Evolutionary conservation across 306 rosid species (phyloP).

Genomic region (Dalbergia cultrata): DNA sequence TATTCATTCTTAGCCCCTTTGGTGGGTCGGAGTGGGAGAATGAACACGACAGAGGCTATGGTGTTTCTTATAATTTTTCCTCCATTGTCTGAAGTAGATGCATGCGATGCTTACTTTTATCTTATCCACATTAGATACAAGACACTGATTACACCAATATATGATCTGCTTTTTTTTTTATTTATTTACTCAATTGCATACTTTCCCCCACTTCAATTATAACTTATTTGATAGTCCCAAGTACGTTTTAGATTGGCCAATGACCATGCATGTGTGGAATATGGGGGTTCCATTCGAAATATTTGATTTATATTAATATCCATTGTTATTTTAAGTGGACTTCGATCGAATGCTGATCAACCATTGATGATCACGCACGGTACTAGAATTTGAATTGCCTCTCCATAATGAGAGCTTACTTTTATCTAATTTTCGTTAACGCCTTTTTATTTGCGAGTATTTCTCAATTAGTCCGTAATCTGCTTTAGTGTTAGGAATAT

Average conservation of each 20-base stretch:
- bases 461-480: neutral
- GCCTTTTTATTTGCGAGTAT: neutral
- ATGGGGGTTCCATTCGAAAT: too few species aligned
- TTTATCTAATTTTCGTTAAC: neutral
- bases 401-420: neutral
- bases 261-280: slow-evolving; percentile 11
- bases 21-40: neutral
- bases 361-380: neutral
- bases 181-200: neutral
- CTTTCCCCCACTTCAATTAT: neutral
- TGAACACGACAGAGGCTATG: neutral
- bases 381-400: neutral
- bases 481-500: neutral
- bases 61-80: slow-evolving; percentile 37
- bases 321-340: too few species aligned
- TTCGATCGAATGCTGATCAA: too few species aligned
- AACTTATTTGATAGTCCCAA: neutral
- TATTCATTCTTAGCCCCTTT: neutral
- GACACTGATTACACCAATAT: slow-evolving; percentile 2
- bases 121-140: slow-evolving; percentile 15
- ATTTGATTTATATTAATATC: too few species aligned
- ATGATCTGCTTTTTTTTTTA: neutral
- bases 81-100: slow-evolving; percentile 16
- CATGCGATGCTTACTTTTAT: neutral
- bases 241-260: neutral